A percentile compares a stretch with the other conserved stretches of the same genome.
phyloP scores from a whole-genome alignment of 2,329 filamentous ascomycete species.

The Microcyclospora pomicola region DNA sequence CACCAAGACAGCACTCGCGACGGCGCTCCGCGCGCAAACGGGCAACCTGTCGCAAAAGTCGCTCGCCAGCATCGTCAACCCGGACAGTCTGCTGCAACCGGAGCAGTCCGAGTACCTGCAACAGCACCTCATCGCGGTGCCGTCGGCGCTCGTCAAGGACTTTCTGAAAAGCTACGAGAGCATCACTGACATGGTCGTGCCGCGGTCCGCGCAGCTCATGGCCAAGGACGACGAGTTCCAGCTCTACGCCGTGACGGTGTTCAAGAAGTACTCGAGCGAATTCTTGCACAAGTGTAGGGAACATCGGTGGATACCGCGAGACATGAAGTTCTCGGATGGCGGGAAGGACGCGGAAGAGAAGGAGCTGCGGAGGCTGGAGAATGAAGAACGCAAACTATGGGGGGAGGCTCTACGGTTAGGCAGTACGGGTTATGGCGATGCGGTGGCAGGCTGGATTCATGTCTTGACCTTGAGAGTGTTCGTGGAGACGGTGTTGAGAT shows the following conservation, averaged over 20 bases:
- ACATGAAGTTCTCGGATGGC: slow-evolving; percentile 85
- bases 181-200: slow-evolving; percentile 79
- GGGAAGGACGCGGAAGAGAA: slow-evolving; percentile 78
- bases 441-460: slow-evolving; percentile 92
- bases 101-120: slow-evolving; percentile 86
- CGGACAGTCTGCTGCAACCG: slow-evolving; percentile 57
- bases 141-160: slow-evolving; percentile 65
- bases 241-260: slow-evolving; percentile 76
- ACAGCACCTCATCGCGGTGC: slow-evolving; percentile 85
- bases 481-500: slow-evolving; percentile 93
- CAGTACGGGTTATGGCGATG: slow-evolving; percentile 88
- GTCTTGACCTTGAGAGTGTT: slow-evolving; percentile 84
- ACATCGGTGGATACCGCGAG: slow-evolving; percentile 84
- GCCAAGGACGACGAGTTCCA: slow-evolving; percentile 81
- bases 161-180: slow-evolving; percentile 85
- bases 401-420: slow-evolving; percentile 79
- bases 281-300: slow-evolving; percentile 89
- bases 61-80: slow-evolving; percentile 75
- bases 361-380: slow-evolving; percentile 68
- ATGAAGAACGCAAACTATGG: slow-evolving; percentile 83
- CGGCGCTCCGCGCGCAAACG: slow-evolving; percentile 75
- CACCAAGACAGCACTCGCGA: slow-evolving; percentile 69
- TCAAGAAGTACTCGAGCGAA: slow-evolving; percentile 79
- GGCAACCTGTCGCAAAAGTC: slow-evolving; percentile 93
- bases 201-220: slow-evolving; percentile 67